A percentile compares a stretch with the other conserved stretches of the same genome.
Evolutionary conservation across 169 alveolate species (phyloP).

Genomic region (Blepharisma undulans): DNA sequence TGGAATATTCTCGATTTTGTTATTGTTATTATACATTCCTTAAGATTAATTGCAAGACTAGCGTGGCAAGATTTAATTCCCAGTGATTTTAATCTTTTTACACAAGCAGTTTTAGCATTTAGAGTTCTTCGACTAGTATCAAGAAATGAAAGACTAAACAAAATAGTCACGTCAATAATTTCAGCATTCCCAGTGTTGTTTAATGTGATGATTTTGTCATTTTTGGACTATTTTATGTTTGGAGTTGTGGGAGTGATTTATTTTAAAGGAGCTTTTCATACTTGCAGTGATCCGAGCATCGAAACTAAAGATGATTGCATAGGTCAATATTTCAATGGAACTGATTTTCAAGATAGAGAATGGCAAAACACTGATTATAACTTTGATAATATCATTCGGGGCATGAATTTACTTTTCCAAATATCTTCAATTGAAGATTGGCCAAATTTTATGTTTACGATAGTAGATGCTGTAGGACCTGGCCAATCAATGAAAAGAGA

Average conservation of each 20-base stretch:
- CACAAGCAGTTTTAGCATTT: conserved; percentile 81
- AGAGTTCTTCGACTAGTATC: conserved; percentile 85
- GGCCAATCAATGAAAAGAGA: conserved; percentile 57
- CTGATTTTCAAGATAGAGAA: conserved; percentile 10
- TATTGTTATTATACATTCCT: conserved; percentile 42
- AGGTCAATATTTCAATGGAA: conserved; percentile 34
- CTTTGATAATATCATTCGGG: conserved; percentile 75
- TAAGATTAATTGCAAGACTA: background rate
- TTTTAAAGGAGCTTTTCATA: conserved; percentile 66
- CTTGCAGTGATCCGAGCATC: conserved; percentile 59
- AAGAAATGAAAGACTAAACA: conserved; percentile 76
- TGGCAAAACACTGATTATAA: conserved; percentile 64
- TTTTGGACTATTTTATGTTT: conserved; percentile 79
- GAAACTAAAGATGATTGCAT: conserved; percentile 38
- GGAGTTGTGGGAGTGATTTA: conserved; percentile 81
- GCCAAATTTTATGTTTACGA: conserved; percentile 72
- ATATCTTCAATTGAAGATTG: conserved; percentile 87
- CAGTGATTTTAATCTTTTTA: conserved; percentile 55
- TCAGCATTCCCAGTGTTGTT: conserved; percentile 75
- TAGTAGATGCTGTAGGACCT: conserved; percentile 57
- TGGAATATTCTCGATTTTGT: conserved; percentile 78
- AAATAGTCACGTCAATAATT: conserved; percentile 73
- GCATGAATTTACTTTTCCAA: conserved; percentile 77
- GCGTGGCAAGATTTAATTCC: background rate
- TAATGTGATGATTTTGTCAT: conserved; percentile 72